These are phyloP conservation scores for Erodium chrysanthum DNA, from an alignment of 441 rosid genomes.

Conservation along the genomic window DNA sequence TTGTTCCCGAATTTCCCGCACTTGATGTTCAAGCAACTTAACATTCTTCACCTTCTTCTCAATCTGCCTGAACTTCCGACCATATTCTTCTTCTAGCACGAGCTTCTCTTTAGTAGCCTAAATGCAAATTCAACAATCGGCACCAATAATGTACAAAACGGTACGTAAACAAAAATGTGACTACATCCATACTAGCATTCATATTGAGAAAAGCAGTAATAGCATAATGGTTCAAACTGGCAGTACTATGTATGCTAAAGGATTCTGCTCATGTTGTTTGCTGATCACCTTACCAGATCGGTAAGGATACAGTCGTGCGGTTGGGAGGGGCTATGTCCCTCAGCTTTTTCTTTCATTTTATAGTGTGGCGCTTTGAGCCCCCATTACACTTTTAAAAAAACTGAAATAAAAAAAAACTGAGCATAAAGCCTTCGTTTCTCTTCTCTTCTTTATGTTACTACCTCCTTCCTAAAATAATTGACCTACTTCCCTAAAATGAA, in stretches of 20 bases:
- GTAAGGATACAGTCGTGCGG: background rate
- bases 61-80: slow-evolving; percentile 31
- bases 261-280: background rate
- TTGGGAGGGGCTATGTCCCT: background rate
- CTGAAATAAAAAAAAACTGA: background rate
- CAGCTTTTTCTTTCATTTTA: background rate
- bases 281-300: background rate
- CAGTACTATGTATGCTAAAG: background rate
- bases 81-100: slow-evolving; percentile 49
- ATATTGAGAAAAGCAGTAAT: background rate
- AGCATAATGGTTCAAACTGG: background rate
- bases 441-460: background rate
- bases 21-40: slow-evolving; percentile 53
- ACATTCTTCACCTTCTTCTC: slow-evolving; percentile 38
- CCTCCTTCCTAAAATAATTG: background rate
- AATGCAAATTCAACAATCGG: slow-evolving; percentile 18
- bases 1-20: slow-evolving; percentile 60
- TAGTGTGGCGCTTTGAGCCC: background rate
- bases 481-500: background rate
- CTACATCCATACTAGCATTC: slow-evolving; percentile 6
- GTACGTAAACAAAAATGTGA: background rate
- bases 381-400: background rate
- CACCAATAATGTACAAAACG: background rate
- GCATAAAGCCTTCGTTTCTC: background rate
- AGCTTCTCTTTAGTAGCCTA: slow-evolving; percentile 64